A percentile compares a stretch with the other conserved stretches of the same genome.
Conservation (phyloP, 2,329 filamentous ascomycete species). For the Myriosclerotinia scirpicola region DNA sequence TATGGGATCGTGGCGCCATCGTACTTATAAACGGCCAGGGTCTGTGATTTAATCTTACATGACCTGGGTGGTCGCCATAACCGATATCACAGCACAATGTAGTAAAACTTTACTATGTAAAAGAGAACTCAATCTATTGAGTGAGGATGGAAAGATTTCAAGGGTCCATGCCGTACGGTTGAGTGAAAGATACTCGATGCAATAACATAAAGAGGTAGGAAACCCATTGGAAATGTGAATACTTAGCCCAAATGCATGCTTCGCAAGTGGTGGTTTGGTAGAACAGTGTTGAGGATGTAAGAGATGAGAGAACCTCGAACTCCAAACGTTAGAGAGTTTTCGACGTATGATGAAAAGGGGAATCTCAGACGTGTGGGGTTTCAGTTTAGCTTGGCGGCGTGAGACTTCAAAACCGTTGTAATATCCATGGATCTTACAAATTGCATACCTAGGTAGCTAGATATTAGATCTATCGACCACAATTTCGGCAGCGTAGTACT, state of each 20-base stretch:
- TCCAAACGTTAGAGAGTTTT: slow-evolving; percentile 10
- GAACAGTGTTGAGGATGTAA: background rate
- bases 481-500: no score
- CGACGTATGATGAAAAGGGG: slow-evolving; percentile 1
- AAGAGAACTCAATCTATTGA: background rate
- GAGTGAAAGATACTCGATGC: slow-evolving; percentile 18
- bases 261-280: background rate
- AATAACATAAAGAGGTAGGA: slow-evolving; percentile 5
- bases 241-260: background rate
- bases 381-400: slow-evolving; percentile 12
- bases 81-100: background rate
- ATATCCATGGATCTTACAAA: no score
- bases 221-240: background rate
- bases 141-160: background rate
- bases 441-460: no score
- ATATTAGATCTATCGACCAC: no score
- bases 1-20: slow-evolving; percentile 31
- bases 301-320: slow-evolving; percentile 19
- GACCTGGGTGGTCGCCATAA: background rate
- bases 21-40: slow-evolving; percentile 18
- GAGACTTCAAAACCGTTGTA: background rate
- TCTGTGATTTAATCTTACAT: slow-evolving; percentile 15
- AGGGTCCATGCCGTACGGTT: background rate
- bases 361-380: slow-evolving; percentile 16
- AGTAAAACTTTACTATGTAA: background rate